Conservation (phyloP, 2,329 filamentous ascomycete species). For the Mycogone perniciosa region DNA sequence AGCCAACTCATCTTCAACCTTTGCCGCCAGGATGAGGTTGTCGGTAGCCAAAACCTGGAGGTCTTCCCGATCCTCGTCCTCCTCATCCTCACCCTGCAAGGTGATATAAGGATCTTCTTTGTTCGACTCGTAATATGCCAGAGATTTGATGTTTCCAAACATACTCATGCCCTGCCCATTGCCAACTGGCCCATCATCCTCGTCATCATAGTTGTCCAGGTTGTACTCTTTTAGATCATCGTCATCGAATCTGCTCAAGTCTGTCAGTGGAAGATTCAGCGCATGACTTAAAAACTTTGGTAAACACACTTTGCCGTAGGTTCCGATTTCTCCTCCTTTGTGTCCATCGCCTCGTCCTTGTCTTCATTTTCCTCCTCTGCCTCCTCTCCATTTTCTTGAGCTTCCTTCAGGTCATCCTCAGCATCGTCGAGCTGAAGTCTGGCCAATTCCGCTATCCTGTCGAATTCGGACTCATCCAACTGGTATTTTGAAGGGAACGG, state of each 20-base stretch:
- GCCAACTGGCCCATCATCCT: slow-evolving; percentile 46
- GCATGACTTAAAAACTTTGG: not conserved
- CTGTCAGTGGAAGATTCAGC: slow-evolving; percentile 14
- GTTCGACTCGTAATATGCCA: slow-evolving; percentile 91
- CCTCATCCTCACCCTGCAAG: slow-evolving; percentile 62
- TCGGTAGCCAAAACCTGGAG: slow-evolving; percentile 88
- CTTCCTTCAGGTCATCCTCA: slow-evolving; percentile 74
- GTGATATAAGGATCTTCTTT: slow-evolving; percentile 97
- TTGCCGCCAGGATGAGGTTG: slow-evolving; percentile 85
- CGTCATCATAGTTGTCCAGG: slow-evolving; percentile 90
- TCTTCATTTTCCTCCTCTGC: slow-evolving; percentile 1
- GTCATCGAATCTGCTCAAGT: slow-evolving; percentile 52
- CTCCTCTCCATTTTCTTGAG: slow-evolving; percentile 39
- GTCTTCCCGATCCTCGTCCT: slow-evolving; percentile 87
- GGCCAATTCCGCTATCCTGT: slow-evolving; percentile 67
- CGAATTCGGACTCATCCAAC: slow-evolving; percentile 69
- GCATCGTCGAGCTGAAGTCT: slow-evolving; percentile 85
- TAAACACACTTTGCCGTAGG: slow-evolving; percentile 35
- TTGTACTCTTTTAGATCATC: slow-evolving; percentile 95
- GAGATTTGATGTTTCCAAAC: slow-evolving; percentile 90
- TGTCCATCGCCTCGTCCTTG: slow-evolving; percentile 22
- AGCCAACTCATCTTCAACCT: slow-evolving; percentile 94
- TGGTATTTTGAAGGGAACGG: slow-evolving; percentile 70
- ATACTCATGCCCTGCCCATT: slow-evolving; percentile 71
- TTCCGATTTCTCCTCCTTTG: slow-evolving; percentile 14